Base-by-base conservation (phyloP, 2,329 filamentous ascomycete species). In the Botrytis paeoniae region DNA sequence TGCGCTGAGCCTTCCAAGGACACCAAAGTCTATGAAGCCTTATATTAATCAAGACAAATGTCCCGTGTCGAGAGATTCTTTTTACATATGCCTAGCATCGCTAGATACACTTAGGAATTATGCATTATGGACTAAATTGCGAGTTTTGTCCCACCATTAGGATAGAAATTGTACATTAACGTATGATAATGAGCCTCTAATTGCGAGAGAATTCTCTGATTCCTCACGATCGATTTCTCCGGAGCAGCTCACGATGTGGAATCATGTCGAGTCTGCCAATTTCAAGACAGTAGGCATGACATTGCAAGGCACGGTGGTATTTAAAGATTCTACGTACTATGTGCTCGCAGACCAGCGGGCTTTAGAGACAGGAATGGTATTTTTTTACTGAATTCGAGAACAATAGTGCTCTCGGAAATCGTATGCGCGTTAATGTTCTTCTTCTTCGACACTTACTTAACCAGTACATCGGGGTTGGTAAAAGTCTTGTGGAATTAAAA, bases 181-280 rank as follows among this genome's bases (percentile, higher is more conserved):
- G 5, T 61, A 22, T 39, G 10, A 35, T 20, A 61, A 61, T n/a
- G 35, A 61, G 18, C 32, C 32, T 61, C 25, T 20, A 5, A 6
- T 61, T 32, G 20, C 12, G 22, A 39, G 0, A 1, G 8, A 12
- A 3, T 25, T n/a, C 12, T 25, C 32, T 0, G 0, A 25, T 20
- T 25, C 59, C n/a, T 39, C 32, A 12, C 4, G 12, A 5, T 37
- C 32, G 7, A 10, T 37, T 20, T n/a, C 32, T 18, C 9, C 35
- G 7, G 59, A 61, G 25, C 7, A 20, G 37, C 14, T 61, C 22
- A 29, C 37, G 59, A 20, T 37, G 32, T 61, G 59, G 32, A 32
- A 14, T 10, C 29, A 25, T 4, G 32, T 22, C 29, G 16, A 32
- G 59, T 12, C 59, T 25, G 29, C 59, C 18, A 37, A 37, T 61